Conservation (phyloP, 192 early-diverging fungal genomes). For the Coemansia erecta region DNA sequence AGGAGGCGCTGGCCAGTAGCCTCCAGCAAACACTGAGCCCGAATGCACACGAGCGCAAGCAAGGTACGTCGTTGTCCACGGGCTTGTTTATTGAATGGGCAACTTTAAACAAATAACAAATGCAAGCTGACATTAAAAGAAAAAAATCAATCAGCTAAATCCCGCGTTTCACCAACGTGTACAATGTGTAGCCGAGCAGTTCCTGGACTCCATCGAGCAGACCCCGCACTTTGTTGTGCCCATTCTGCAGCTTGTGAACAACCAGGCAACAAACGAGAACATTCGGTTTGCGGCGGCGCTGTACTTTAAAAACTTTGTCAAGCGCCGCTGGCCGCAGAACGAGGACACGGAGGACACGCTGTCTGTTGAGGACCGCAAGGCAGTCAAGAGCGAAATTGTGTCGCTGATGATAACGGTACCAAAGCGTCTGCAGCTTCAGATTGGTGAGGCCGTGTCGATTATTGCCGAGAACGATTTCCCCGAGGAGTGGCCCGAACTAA, state of each 20-base stretch:
- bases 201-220: constrained; percentile 56
- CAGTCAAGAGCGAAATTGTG: constrained; percentile 84
- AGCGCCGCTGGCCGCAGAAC: constrained; percentile 72
- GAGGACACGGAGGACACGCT: constrained; percentile 42
- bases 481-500: constrained; percentile 77
- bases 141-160: not conserved
- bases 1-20: constrained; percentile 36
- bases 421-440: constrained; percentile 75
- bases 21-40: constrained; percentile 52
- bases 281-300: constrained; percentile 79
- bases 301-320: constrained; percentile 97
- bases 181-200: constrained; percentile 56
- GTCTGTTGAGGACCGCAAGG: constrained; percentile 62
- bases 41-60: constrained; percentile 47
- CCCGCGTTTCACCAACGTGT: not conserved
- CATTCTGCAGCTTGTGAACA: constrained; percentile 74
- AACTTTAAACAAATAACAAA: constrained; percentile 10
- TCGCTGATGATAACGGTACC: constrained; percentile 81
- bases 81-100: not conserved
- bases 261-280: constrained; percentile 55
- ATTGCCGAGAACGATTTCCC: constrained; percentile 96
- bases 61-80: constrained; percentile 19
- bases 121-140: not conserved
- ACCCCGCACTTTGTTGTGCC: constrained; percentile 66
- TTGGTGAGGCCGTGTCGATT: constrained; percentile 89